Evolutionary conservation across 2,329 filamentous ascomycete genomes (phyloP), one percentile per base, ranked within the genome.

Genomic region (Colletotrichum phormii): DNA sequence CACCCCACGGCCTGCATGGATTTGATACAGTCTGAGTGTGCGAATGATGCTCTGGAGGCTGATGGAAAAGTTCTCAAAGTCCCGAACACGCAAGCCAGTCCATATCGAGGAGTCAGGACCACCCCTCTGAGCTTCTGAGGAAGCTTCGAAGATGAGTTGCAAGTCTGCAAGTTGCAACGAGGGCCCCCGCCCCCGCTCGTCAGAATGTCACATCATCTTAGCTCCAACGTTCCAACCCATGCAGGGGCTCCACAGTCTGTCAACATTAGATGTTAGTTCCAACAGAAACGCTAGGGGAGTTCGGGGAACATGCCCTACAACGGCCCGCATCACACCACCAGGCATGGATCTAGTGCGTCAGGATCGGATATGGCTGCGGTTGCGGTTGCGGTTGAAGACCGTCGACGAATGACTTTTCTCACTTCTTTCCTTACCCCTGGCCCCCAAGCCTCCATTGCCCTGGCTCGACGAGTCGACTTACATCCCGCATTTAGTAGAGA

Each of bases 291-390:
- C 37, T 42, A 42, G 66, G 59, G 35, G 35, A 49, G 37, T 8
- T 57, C 37, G 66, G 66, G 60, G 59, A 62, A 63, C 53, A 62
- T 55, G 33, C 57, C 31, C 58, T 55, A 49, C 57, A 42, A 33
- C 65, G 46, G 66, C 59, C 60, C 53, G 59, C 37, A 29, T 69
- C 60, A 59, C 59, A 64, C 60, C 66, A 69, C 59, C 12, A 3
- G 24, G 26, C 37, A 35, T 64, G 66, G 59, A 22, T 37, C 26
- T 53, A 35, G 35, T 42, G 5, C 11, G 31, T 22, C 24, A 24
- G 33, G 46, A 49, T 26, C 65, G n/a, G 29, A n/a, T 18, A 11
- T 63, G 58, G 22, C 46, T 55, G 46, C 65, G 49, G 58, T 22
- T 63, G 51, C 59, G 53, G 66, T 59, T 64, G 26, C 51, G n/a